Evolutionary conservation across 768 basidiomycete species (phyloP).

Genomic region (Leccinum rimulosum): DNA sequence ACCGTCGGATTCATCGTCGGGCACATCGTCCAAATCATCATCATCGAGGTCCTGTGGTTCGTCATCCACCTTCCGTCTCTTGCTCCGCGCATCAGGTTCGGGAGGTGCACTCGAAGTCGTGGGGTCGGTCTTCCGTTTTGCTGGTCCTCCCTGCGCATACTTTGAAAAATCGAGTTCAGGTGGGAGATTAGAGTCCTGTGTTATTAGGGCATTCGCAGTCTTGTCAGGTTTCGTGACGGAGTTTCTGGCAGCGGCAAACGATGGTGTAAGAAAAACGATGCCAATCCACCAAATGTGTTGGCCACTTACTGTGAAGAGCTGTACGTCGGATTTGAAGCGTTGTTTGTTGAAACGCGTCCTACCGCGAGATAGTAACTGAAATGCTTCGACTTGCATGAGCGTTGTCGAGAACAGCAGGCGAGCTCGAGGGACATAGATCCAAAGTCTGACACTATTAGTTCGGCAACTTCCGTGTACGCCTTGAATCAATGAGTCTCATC

Average conservation of each 20-base stretch:
- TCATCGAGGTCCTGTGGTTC: conserved; percentile 22
- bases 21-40: conserved; percentile 20
- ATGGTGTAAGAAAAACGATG: conserved; percentile 1
- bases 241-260: conserved; percentile 23
- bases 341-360: conserved; percentile 80
- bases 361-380: conserved; percentile 86
- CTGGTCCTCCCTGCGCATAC: conserved; percentile 58
- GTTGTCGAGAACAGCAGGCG: neutral
- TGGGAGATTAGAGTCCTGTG: conserved; percentile 56
- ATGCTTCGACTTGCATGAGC: conserved; percentile 77
- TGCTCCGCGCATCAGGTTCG: conserved; percentile 16
- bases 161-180: conserved; percentile 90
- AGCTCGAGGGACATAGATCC: neutral
- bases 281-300: neutral
- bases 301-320: conserved; percentile 61
- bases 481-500: neutral
- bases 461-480: conserved; percentile 16
- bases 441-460: neutral
- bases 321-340: conserved; percentile 65
- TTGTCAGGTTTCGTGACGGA: conserved; percentile 21
- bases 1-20: conserved; percentile 21
- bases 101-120: conserved; percentile 12
- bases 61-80: conserved; percentile 31
- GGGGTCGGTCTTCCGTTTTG: conserved; percentile 48
- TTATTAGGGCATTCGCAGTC: conserved; percentile 20